These are phyloP conservation scores for Euphorbia tirucalli DNA, from an alignment of 345 rosid genomes.

Conservation along the genomic window DNA sequence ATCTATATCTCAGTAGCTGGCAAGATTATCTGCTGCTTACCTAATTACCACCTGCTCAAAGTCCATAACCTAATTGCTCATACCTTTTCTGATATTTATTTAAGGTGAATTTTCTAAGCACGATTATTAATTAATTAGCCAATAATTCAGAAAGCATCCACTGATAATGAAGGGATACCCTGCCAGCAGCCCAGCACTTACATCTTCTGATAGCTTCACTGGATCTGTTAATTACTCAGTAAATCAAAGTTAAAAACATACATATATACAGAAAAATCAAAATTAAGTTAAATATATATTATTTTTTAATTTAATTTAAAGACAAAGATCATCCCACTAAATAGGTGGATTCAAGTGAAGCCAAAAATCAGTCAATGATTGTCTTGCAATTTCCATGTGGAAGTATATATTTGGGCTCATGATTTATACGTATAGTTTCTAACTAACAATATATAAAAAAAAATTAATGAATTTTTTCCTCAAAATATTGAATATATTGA, in stretches of 20 bases:
- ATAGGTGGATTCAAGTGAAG: conserved; percentile 9
- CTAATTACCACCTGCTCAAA: conserved; percentile 19
- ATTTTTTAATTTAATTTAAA: not conserved
- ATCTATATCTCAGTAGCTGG: conserved; percentile 25
- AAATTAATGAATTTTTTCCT: not conserved
- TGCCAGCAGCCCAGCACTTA: conserved; percentile 16
- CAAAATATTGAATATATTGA: not conserved
- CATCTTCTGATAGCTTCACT: conserved; percentile 8
- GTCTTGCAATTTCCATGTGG: conserved; percentile 33
- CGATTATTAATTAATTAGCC: not conserved
- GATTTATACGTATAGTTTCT: conserved; percentile 1
- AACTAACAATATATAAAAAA: not conserved
- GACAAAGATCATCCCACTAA: not conserved
- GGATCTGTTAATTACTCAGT: conserved; percentile 7
- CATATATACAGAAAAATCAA: too few species aligned
- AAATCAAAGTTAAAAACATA: not conserved
- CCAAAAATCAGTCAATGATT: conserved; percentile 37
- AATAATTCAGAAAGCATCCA: not conserved
- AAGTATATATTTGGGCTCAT: conserved; percentile 2
- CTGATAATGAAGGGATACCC: conserved; percentile 3
- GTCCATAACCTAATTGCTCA: not conserved
- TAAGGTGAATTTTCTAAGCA: not conserved
- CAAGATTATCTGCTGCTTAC: conserved; percentile 12
- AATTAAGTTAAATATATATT: too few species aligned
- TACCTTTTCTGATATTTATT: conserved; percentile 8